Conservation (phyloP, 2,329 filamentous ascomycete genomes). For the Colletotrichum abscissum region DNA sequence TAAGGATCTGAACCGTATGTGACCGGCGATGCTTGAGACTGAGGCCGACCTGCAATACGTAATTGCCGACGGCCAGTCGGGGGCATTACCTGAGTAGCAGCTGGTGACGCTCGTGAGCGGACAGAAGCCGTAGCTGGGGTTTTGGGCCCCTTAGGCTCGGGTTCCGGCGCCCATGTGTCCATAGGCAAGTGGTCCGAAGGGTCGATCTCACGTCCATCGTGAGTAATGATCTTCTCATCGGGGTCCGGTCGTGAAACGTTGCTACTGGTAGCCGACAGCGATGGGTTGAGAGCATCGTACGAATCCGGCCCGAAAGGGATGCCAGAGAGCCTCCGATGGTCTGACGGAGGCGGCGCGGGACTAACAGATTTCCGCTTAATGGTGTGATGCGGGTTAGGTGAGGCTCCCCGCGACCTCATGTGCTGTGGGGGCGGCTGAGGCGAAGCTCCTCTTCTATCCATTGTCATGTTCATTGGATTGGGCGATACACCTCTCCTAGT, state of each 20-base stretch:
- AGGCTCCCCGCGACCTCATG: slow-evolving; percentile 54
- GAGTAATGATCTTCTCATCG: slow-evolving; percentile 78
- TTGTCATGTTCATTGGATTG: slow-evolving; percentile 50
- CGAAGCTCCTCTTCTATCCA: slow-evolving; percentile 40
- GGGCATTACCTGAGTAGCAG: slow-evolving; percentile 64
- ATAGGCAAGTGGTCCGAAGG: slow-evolving; percentile 84
- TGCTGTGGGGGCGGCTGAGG: slow-evolving; percentile 45
- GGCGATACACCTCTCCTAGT: slow-evolving; percentile 51
- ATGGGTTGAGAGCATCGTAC: slow-evolving; percentile 79
- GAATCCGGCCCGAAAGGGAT: slow-evolving; percentile 81
- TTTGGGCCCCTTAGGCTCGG: slow-evolving; percentile 60
- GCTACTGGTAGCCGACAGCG: slow-evolving; percentile 43
- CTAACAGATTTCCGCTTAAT: slow-evolving; percentile 80
- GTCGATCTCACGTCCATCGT: slow-evolving; percentile 82
- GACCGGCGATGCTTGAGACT: slow-evolving; percentile 54
- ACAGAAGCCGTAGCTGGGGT: slow-evolving; percentile 41
- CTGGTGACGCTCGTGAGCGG: slow-evolving; percentile 55
- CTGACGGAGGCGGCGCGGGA: slow-evolving; percentile 68
- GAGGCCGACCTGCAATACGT: slow-evolving; percentile 61
- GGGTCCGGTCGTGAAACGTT: slow-evolving; percentile 51
- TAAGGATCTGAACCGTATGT: slow-evolving; percentile 44
- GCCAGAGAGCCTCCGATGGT: slow-evolving; percentile 65
- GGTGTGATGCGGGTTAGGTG: slow-evolving; percentile 60
- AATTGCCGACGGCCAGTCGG: slow-evolving; percentile 62
- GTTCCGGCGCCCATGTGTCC: slow-evolving; percentile 82